phyloP scores from a whole-genome alignment of 441 rosid species.

The Manihot esculenta region DNA sequence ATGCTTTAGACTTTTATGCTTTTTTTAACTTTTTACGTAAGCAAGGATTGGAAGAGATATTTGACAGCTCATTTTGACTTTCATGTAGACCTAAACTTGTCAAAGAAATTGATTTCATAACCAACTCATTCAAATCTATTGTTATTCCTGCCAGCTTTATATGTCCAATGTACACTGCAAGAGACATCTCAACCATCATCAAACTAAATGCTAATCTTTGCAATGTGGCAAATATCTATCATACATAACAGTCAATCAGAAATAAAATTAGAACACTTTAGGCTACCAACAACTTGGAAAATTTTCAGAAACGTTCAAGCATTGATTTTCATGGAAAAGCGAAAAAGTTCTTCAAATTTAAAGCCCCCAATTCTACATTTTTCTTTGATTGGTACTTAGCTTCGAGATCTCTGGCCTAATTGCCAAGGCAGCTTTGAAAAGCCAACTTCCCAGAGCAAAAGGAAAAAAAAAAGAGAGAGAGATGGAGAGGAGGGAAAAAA shows the following conservation, averaged over 20 bases:
- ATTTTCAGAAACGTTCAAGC: conserved; percentile 20
- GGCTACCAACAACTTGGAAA: neutral
- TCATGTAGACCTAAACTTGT: neutral
- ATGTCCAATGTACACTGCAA: neutral
- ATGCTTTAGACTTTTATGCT: neutral
- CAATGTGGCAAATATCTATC: neutral
- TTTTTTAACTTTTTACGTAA: neutral
- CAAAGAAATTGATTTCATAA: conserved; percentile 15
- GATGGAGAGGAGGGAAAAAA: conserved; percentile 22
- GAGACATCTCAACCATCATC: neutral
- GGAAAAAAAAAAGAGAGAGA: neutral
- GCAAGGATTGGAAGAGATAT: neutral
- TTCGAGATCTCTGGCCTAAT: conserved; percentile 12
- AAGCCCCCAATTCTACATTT: conserved; percentile 27
- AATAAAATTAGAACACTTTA: neutral
- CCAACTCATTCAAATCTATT: neutral
- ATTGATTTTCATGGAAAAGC: conserved; percentile 26
- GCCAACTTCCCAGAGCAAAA: conserved; percentile 24
- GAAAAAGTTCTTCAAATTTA: conserved; percentile 32
- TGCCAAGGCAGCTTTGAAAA: conserved; percentile 9
- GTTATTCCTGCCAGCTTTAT: neutral
- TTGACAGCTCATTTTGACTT: neutral
- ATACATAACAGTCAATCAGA: neutral
- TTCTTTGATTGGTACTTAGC: conserved; percentile 9
- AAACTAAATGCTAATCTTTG: neutral